A percentile compares a stretch with the other conserved stretches of the same genome.
Evolutionary conservation across 495 filamentous ascomycete species (phyloP).

Genomic region (Penicillium silybi): DNA sequence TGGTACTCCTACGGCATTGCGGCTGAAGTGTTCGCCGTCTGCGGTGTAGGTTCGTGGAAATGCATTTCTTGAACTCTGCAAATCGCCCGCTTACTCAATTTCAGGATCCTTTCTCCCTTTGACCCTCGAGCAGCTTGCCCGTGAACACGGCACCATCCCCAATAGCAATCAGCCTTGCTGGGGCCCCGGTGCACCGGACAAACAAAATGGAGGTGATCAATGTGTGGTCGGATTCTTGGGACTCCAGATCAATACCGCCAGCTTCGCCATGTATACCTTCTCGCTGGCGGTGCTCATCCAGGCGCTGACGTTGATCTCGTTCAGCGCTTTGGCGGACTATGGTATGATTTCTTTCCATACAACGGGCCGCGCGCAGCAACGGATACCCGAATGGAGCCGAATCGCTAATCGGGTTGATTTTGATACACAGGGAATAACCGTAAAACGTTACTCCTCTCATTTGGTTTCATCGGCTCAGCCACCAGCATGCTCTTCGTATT

Average conservation of each 20-base stretch:
- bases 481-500: conserved; percentile 83
- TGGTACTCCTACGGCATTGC: conserved; percentile 93
- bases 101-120: conserved; percentile 85
- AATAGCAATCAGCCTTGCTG: conserved; percentile 45
- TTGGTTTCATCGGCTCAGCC: conserved; percentile 73
- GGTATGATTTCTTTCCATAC: conserved; percentile 31
- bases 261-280: conserved; percentile 55
- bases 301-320: conserved; percentile 49
- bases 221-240: conserved; percentile 47
- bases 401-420: not conserved
- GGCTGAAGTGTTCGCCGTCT: conserved; percentile 88
- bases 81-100: conserved; percentile 7
- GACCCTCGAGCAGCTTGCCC: conserved; percentile 79
- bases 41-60: conserved; percentile 52
- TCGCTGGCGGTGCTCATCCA: conserved; percentile 51
- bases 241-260: conserved; percentile 45
- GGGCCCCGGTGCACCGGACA: conserved; percentile 17
- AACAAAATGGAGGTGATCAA: conserved; percentile 28
- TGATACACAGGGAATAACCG: conserved; percentile 35
- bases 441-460: conserved; percentile 72
- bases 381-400: not conserved
- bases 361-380: not conserved
- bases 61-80: not conserved
- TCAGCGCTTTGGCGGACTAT: conserved; percentile 51
- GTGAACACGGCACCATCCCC: conserved; percentile 73